Evolutionary conservation across 441 rosid species (phyloP).

Genomic region (Corymbia calophylla): DNA sequence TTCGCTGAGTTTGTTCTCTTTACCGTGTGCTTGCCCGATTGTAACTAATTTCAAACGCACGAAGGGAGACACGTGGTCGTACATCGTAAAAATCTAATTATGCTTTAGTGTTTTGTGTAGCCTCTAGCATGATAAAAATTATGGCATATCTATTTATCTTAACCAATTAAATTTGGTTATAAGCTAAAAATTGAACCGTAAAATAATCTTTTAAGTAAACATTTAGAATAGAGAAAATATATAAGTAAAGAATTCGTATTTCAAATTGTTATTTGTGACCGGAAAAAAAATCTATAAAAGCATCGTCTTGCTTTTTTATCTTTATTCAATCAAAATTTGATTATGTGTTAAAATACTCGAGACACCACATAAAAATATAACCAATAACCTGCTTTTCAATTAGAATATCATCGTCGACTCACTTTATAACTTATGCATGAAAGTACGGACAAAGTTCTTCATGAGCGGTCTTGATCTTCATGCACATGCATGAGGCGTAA

Average conservation of each 20-base stretch:
- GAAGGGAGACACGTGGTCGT: neutral
- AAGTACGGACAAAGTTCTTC: no score
- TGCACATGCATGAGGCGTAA: neutral
- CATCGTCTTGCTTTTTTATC: neutral
- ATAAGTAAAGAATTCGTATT: no score
- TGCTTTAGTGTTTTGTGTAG: neutral
- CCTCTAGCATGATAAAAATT: fast-evolving
- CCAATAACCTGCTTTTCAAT: neutral
- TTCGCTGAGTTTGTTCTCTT: neutral
- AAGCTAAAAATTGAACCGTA: neutral
- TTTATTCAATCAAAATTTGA: neutral
- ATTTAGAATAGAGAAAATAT: fast-evolving
- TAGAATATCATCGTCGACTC: no score
- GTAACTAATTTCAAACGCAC: neutral
- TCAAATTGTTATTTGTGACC: no score
- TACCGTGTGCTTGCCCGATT: neutral
- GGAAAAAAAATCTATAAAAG: neutral
- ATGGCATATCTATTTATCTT: neutral
- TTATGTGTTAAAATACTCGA: neutral
- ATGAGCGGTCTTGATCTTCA: neutral
- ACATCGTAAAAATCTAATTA: neutral
- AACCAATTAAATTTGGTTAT: neutral
- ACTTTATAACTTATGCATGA: no score
- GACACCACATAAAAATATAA: neutral
- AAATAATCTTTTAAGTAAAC: neutral